Percentiles rank a stretch among this genome's conserved stretches.
Conservation (phyloP, 129 eudicot species). For the Lonicera japonica region DNA sequence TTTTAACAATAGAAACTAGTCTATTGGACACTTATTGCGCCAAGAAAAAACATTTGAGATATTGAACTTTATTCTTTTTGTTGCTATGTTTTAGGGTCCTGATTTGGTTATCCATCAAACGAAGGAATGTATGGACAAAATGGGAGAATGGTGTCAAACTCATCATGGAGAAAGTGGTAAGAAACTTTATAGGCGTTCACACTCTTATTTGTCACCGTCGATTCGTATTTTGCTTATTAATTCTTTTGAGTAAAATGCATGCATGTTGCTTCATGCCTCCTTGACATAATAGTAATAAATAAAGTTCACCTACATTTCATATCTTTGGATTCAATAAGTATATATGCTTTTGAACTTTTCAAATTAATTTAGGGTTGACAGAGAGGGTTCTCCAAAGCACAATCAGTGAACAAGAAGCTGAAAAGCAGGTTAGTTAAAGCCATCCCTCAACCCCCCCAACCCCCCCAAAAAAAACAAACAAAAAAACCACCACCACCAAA, state of each 20-base stretch:
- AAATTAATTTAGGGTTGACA: slow-evolving; percentile 53
- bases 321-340: not conserved
- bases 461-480: no score
- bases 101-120: slow-evolving; percentile 86
- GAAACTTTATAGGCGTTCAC: slow-evolving; percentile 10
- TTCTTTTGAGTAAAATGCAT: not conserved
- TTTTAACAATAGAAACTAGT: no score
- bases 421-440: slow-evolving; percentile 48
- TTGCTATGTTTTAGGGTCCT: slow-evolving; percentile 53
- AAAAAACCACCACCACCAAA: no score
- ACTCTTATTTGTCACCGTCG: not conserved
- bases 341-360: slow-evolving; percentile 5
- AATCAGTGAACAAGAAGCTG: slow-evolving; percentile 82
- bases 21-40: no score
- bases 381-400: slow-evolving; percentile 75
- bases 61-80: not conserved
- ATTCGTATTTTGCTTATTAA: not conserved
- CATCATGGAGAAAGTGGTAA: slow-evolving; percentile 95
- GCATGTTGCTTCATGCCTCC: not conserved
- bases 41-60: no score
- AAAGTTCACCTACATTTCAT: not conserved
- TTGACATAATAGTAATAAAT: no score
- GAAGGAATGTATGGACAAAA: slow-evolving; percentile 72
- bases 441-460: no score
- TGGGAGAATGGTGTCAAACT: slow-evolving; percentile 94